A percentile compares a stretch with the other conserved stretches of the same genome.
Conservation (phyloP, 2,329 filamentous ascomycete genomes). For the Grosmannia clavigera region DNA sequence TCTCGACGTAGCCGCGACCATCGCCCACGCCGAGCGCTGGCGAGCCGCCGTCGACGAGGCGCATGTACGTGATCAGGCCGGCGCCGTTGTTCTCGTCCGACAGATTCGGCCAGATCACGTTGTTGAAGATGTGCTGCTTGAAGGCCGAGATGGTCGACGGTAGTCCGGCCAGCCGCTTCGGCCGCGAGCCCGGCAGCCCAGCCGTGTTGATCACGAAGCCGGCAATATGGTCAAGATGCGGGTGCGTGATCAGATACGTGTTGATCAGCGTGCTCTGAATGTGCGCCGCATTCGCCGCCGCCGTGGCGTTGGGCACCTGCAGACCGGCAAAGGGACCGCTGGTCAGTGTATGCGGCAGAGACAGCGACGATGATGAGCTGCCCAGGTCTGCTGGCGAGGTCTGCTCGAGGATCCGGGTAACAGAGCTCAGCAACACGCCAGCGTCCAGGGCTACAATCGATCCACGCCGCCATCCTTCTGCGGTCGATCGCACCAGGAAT, state of each 20-base stretch:
- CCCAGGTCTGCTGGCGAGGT: conserved; percentile 28
- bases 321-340: conserved; percentile 72
- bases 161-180: conserved; percentile 76
- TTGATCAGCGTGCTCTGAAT: conserved; percentile 71
- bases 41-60: conserved; percentile 80
- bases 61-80: conserved; percentile 80
- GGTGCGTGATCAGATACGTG: conserved; percentile 86
- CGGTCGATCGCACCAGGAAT: conserved; percentile 72
- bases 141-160: conserved; percentile 85
- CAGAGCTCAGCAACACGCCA: conserved; percentile 76
- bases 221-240: conserved; percentile 90
- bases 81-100: conserved; percentile 93
- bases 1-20: conserved; percentile 71
- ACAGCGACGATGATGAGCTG: conserved; percentile 13
- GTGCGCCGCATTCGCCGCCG: conserved; percentile 68
- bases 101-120: conserved; percentile 93
- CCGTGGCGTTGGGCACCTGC: conserved; percentile 50
- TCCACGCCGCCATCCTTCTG: conserved; percentile 66
- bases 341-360: conserved; percentile 42
- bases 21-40: conserved; percentile 71
- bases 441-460: conserved; percentile 90
- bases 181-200: conserved; percentile 63
- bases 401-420: conserved; percentile 64
- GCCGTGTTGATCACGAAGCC: conserved; percentile 92
- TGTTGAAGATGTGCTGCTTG: conserved; percentile 94